Base-by-base conservation (phyloP, 179 eudicot genomes). In the Patellifolia procumbens region DNA sequence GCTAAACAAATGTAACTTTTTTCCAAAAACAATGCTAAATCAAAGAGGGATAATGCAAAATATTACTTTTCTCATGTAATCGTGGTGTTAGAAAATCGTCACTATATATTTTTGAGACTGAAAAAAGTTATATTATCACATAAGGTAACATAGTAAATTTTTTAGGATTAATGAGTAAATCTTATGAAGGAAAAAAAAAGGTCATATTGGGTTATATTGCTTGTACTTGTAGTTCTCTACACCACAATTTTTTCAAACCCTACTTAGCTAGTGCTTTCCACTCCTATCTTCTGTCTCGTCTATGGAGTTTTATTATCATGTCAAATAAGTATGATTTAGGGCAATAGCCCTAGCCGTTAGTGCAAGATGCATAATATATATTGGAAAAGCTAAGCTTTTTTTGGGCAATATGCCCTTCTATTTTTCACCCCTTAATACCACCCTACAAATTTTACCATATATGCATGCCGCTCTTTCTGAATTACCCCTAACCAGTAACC, bases 391-490 rank as follows among this genome's bases (percentile, higher is more conserved):
- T 66, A 29, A 26, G 56, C 19, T 15, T 51, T n/a, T n/a, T 51
- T 51, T 51, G n/a, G 6, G 43, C 43, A 39, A 17, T 63, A 63
- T 63, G 68, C 45, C 17, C 11, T n/a, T 26, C 28, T 24, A 29
- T 26, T 56, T 19, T 42, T 37, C 31, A 46, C 31, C 68, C 9
- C 32, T 12, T 26, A 22, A 49, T n/a, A n/a, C n/a, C 34, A 19
- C 28, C 16, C 13, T 70, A 15, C 5, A 46, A 68, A 17, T 2
- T 70, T 70, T 49, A 70, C 73, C 43, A 70, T 7, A 6, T 74
- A 45, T 74, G 55, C 69, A 74, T 74, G 77, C 77, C 77, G 67
- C 26, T 48, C 31, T 61, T 45, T 45, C n/a, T 4, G 19, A 16
- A 7, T 19, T 22, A n/a, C 19, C 39, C 45, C 20, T 20, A 19